Conservation (phyloP, 306 rosid species). For the Pterocarpus santalinus region DNA sequence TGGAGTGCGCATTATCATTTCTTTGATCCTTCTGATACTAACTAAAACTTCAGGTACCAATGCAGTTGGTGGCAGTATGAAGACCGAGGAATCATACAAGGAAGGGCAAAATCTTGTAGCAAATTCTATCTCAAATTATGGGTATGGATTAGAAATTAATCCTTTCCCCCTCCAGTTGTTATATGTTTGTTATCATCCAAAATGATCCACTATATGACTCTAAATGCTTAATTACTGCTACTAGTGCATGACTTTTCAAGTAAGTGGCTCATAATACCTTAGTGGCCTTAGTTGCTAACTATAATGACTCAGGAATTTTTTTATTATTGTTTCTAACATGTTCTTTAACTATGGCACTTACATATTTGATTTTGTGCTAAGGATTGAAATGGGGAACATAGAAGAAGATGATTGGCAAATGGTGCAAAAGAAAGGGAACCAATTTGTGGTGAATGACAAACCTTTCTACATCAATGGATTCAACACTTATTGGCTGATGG, state of each 20-base stretch:
- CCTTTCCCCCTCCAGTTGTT: no score
- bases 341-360: background rate
- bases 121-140: constrained; percentile 48
- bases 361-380: constrained; percentile 16
- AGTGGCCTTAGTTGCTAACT: no score
- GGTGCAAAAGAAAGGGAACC: constrained; percentile 90
- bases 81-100: constrained; percentile 45
- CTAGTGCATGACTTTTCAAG: no score
- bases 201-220: no score
- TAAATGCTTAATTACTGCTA: no score
- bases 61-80: constrained; percentile 44
- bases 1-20: constrained; percentile 21
- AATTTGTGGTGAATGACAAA: constrained; percentile 74
- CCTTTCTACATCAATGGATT: constrained; percentile 96
- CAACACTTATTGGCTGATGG: constrained; percentile 96
- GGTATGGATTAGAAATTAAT: constrained; percentile 46
- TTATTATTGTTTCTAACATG: background rate
- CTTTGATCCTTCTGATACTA: constrained; percentile 52
- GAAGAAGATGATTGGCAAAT: constrained; percentile 70
- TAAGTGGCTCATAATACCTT: no score
- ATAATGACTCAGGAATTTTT: no score
- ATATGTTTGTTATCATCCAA: no score
- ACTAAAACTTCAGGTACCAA: constrained; percentile 40
- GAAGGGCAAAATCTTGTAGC: constrained; percentile 50
- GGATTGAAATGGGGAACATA: constrained; percentile 49